Base-by-base conservation (phyloP, 140 eudicot species). In the Flaveria floridana region DNA sequence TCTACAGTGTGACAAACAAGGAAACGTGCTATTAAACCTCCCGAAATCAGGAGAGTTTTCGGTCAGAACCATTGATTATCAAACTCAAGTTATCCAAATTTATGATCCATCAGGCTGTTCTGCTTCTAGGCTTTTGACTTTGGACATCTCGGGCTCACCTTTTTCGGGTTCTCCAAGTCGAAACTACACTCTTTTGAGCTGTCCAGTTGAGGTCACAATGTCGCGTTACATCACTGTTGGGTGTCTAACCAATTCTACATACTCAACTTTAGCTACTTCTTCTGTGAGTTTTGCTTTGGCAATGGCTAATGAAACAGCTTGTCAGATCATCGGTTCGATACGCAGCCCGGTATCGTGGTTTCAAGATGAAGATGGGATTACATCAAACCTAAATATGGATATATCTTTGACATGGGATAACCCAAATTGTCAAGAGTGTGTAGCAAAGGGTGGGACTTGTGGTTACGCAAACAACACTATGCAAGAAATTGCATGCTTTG, bases 171-270 rank as follows among this genome's bases (percentile, higher is more conserved):
- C 47, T 44, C 75, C 65, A 19, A 37, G 44, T 11, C 73, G 65
- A 37, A 88, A 88, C 80, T 88, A 72, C 81, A 90, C 94, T 2
- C 90, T 90, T 79, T 76, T 86, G 34, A 79, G 82, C 72, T 94
- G 99, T 65, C 96, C 97, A 2, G 56, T 80, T 16, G 80, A 67
- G 39, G 76, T 76, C 57, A 72, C 73, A 15, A 56, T 7, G 26
- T 42, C 75, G 3, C 81, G 82, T 44, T 80, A 87, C 55, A 23
- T 81, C 11, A 28, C 79, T 19, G 86, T 92, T 23, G 83, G 64
- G 14, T 92, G 98, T 83, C 92, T 92, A 3, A 82, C 96, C 74
- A 92, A 92, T 68, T 89, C 95, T 19, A 82, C 86, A 7, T 48
- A 66, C 25, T 86, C 89, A 15, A 80, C 76, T 2, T 0, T 86